Evolutionary conservation across 2,329 filamentous ascomycete genomes (phyloP).

Genomic region (Fusarium torulosum): DNA sequence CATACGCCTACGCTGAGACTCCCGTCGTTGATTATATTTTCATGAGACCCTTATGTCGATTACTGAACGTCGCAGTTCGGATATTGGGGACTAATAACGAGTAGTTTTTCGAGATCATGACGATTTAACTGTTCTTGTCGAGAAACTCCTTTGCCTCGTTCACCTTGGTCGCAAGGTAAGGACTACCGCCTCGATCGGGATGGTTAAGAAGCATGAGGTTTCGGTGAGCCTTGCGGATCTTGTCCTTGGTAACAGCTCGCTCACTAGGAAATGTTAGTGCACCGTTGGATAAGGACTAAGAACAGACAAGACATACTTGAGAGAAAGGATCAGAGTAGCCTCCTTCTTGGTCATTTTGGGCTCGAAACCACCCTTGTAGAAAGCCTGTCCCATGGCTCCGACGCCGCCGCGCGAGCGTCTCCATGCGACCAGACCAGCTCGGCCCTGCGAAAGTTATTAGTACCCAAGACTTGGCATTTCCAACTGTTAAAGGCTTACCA

Average conservation of each 20-base stretch:
- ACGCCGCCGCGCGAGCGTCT: conserved; percentile 83
- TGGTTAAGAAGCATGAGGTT: conserved; percentile 98
- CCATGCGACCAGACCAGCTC: conserved; percentile 90
- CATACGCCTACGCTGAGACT: conserved; percentile 25
- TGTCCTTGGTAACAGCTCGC: conserved; percentile 88
- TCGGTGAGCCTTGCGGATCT: conserved; percentile 94
- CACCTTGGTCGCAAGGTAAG: conserved; percentile 96
- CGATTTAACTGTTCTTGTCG: conserved; percentile 71
- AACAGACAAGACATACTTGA: conserved; percentile 71
- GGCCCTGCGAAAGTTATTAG: conserved; percentile 70
- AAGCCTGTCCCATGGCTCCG: conserved; percentile 87
- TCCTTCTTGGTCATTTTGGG: conserved; percentile 92
- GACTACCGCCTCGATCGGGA: conserved; percentile 95
- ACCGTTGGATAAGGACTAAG: background rate
- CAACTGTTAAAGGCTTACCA: conserved; percentile 54
- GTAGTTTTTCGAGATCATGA: conserved; percentile 25
- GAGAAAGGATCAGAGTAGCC: conserved; percentile 88
- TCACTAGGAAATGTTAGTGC: conserved; percentile 69
- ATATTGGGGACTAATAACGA: conserved; percentile 6
- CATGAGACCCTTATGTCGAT: conserved; percentile 3
- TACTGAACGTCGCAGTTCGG: conserved; percentile 3
- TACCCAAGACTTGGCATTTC: background rate
- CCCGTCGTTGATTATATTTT: conserved; percentile 29
- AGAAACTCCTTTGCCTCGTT: conserved; percentile 98
- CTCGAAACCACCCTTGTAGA: conserved; percentile 99